phyloP scores from a whole-genome alignment of 805 yeast genomes.

The Suhomyces prunicola region DNA sequence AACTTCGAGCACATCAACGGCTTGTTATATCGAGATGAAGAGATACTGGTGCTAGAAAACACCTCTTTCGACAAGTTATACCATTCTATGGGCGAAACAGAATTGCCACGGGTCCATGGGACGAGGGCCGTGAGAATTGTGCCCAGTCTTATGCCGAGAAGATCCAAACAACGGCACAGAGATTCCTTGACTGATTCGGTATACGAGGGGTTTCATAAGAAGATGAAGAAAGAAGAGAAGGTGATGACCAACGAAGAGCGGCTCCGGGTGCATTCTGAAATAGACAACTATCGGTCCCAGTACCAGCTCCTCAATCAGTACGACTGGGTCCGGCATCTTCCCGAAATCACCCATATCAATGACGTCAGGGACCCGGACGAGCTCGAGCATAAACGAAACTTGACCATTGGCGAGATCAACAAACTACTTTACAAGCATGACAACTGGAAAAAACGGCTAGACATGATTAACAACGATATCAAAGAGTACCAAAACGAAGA shows the following conservation, averaged over 20 bases:
- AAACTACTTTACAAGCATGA: constrained; percentile 35
- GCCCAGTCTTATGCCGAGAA: constrained; percentile 16
- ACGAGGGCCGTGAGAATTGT: background rate
- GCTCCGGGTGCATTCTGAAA: constrained; percentile 51
- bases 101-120: constrained; percentile 6
- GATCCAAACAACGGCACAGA: constrained; percentile 10
- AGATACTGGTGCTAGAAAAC: constrained; percentile 13
- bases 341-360: constrained; percentile 47
- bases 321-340: constrained; percentile 48
- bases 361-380: constrained; percentile 50
- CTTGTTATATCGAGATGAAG: constrained; percentile 19
- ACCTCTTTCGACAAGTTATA: constrained; percentile 10
- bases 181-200: constrained; percentile 47
- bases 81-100: constrained; percentile 12
- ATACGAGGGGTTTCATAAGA: constrained; percentile 49
- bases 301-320: constrained; percentile 36
- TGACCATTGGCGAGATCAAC: constrained; percentile 50
- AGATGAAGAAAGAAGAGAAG: constrained; percentile 63
- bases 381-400: constrained; percentile 45
- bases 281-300: constrained; percentile 50
- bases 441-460: constrained; percentile 36
- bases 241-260: constrained; percentile 55
- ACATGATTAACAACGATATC: constrained; percentile 22
- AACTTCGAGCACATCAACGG: constrained; percentile 33
- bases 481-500: constrained; percentile 14